Base-by-base conservation (phyloP, 805 yeast genomes). In the Spathaspora gorwiae region DNA sequence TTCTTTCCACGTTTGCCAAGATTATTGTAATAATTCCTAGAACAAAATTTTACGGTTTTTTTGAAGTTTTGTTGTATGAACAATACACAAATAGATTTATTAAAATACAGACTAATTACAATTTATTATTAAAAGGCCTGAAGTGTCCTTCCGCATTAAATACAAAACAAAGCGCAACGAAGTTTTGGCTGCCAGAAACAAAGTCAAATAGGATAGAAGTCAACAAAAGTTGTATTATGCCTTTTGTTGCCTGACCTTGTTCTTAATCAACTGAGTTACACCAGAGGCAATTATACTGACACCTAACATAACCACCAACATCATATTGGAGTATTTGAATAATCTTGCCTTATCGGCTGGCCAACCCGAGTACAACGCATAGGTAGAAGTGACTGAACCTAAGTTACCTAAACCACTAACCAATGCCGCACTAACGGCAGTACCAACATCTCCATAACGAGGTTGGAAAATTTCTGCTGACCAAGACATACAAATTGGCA, bases 311-410 rank as follows among this genome's bases (percentile, higher is more conserved):
- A 83, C 70, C 19, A 88, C 87, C 65, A 88, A 72, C 70, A 87
- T 87, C 96, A 87, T 87, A 62, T 88, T 88, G 40, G 90, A 81
- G 61, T 87, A 69, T 51, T 78, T 69, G 65, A 70, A 88, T 37
- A 79, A 69, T 51, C 88, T 68, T 5, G 72, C 72, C 7, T 60
- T 73, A 61, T 88, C 96, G 1, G 75, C 84, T 1, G 94, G 90
- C 96, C 96, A 88, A 4, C 96, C 96, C 31, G 78, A 64, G 66
- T 88, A 88, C 35, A 88, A 72, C 0, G 96, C 95, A 58, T 88
- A 89, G 1, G 95, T 87, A 9, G 92, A 86, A 27, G 84, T 79
- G 19, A 88, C 95, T 1, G 90, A 81, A 19, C 96, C 96, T 52
- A 87, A 73, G 60, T 88, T 88, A 43, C 96, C 96, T 44, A 88